Conservation (phyloP, 345 rosid species). For the Pelargonium nanum region DNA sequence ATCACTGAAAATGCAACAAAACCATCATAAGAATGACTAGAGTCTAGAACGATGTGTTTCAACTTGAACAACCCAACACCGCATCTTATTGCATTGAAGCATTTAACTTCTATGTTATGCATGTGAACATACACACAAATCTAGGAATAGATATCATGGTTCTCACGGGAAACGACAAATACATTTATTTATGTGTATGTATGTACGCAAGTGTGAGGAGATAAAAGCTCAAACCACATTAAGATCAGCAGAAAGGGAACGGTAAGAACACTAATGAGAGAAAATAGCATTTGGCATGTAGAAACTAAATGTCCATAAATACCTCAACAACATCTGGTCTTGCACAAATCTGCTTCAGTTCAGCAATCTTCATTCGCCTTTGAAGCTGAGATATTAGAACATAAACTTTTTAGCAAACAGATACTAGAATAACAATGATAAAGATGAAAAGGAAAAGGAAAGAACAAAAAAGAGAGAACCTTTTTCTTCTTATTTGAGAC, state of each 20-base stretch:
- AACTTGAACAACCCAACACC: no score
- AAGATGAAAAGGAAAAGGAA: slow-evolving; percentile 1
- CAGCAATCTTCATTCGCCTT: slow-evolving; percentile 90
- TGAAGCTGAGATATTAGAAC: slow-evolving; percentile 44
- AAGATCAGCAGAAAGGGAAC: background rate
- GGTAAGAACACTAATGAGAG: background rate
- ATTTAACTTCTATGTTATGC: no score
- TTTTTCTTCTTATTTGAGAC: slow-evolving; percentile 80
- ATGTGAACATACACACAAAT: background rate
- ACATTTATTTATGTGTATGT: no score
- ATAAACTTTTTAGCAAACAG: slow-evolving; percentile 1
- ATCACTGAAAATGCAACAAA: no score
- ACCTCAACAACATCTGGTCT: slow-evolving; percentile 99
- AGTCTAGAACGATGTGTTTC: no score
- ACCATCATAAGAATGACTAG: no score
- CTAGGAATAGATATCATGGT: background rate
- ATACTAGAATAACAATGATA: background rate
- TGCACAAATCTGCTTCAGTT: slow-evolving; percentile 79
- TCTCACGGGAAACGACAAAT: background rate
- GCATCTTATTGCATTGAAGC: no score
- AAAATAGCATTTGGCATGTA: background rate
- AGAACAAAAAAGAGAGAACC: slow-evolving; percentile 32
- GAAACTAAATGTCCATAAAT: slow-evolving; percentile 6
- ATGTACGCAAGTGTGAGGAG: no score
- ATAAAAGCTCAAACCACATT: background rate